Evolutionary conservation across 2,329 filamentous ascomycete genomes (phyloP), one percentile per base, ranked within the genome.

Genomic region (Lecanicillium sp.): DNA sequence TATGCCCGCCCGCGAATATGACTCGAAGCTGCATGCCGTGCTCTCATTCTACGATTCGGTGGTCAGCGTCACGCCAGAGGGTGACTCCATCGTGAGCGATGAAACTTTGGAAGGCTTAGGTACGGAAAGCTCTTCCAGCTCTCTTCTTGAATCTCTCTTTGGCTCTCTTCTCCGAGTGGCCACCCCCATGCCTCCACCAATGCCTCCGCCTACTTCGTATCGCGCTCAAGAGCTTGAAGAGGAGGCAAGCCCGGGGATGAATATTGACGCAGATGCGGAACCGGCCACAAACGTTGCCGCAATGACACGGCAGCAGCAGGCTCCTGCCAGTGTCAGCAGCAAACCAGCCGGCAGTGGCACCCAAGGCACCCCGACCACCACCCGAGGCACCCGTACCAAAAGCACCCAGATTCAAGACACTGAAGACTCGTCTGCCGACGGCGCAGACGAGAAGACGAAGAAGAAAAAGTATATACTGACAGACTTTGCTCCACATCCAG

Each of bases 71-170:
- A 95, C 87, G 55, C 73, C 87, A 44, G 92, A 98, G 72, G 92
- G 92, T 61, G 92, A 97, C 68, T 92, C 92, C 50, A 74, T 86
- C 54, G 81, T 97, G 54, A 87, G 82, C 68, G 89, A 94, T 67
- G 87, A 95, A 60, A 84, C 82, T 58, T 77, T 95, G 56, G 79
- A 94, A 73, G 86, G 89, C 67, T 72, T 94, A 89, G 90, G 90
- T 95, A 96, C 74, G 78, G 73, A 72, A 60, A 68, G 66, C 63
- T 80, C 56, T 49, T 60, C 55, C 48, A 44, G 41, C 45, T 54
- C 77, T 66, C 74, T 88, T 76, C 67, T 82, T 61, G 72, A 77
- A 62, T 71, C 75, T 66, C 71, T 88, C 54, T 85, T 89, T 71
- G 84, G 84, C 66, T 81, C 81, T 58, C 72, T 90, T 55, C 68